These are phyloP conservation scores for Lojkania enalia DNA, from an alignment of 2,329 filamentous ascomycete genomes.

Conservation along the genomic window DNA sequence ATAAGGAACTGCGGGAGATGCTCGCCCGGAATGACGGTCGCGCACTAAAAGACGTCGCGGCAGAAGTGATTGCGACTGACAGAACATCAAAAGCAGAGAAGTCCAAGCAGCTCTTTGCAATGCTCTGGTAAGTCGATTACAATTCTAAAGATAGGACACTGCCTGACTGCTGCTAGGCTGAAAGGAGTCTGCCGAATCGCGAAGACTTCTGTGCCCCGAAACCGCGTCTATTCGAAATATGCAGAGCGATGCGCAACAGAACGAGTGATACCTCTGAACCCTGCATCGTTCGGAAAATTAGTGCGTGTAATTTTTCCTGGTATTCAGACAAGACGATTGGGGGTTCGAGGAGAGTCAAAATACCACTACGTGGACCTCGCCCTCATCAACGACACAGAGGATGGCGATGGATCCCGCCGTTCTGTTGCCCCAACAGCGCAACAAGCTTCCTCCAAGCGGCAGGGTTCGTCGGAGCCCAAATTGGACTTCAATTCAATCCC, in stretches of 20 bases:
- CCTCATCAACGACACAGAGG: conserved; percentile 51
- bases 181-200: conserved; percentile 72
- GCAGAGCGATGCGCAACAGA: conserved; percentile 90
- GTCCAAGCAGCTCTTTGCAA: conserved; percentile 82
- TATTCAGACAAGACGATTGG: conserved; percentile 86
- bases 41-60: conserved; percentile 70
- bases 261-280: conserved; percentile 91
- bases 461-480: conserved; percentile 35
- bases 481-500: conserved; percentile 41
- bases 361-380: conserved; percentile 79
- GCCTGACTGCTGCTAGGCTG: conserved; percentile 60
- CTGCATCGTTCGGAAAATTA: conserved; percentile 95
- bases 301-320: conserved; percentile 95
- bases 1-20: conserved; percentile 77
- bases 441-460: conserved; percentile 24
- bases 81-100: conserved; percentile 80
- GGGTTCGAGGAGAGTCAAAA: conserved; percentile 94
- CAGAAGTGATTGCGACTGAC: conserved; percentile 77
- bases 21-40: conserved; percentile 71
- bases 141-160: neutral
- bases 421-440: conserved; percentile 8
- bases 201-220: conserved; percentile 85
- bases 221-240: conserved; percentile 93
- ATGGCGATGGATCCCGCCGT: conserved; percentile 26
- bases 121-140: conserved; percentile 70